Conservation (phyloP, 2,329 filamentous ascomycete genomes). For the Colletotrichum plurivorum region DNA sequence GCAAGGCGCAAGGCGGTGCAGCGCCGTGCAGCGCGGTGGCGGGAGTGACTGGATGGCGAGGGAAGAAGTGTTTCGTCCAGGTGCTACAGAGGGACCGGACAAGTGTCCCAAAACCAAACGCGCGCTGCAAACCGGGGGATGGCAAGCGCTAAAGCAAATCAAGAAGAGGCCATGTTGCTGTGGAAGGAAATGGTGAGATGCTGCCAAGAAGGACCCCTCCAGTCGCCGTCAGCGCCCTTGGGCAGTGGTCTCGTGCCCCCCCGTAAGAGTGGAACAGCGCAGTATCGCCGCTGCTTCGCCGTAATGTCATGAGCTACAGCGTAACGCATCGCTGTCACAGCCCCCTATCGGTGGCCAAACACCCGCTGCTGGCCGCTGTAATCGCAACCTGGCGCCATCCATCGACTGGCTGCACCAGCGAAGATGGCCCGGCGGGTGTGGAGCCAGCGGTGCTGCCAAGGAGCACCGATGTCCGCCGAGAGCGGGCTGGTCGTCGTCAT, state of each 20-base stretch:
- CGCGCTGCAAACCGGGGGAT: conserved; percentile 2
- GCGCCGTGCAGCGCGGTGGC: no score
- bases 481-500: conserved; percentile 39
- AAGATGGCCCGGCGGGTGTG: conserved; percentile 23
- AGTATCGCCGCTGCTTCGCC: conserved; percentile 9
- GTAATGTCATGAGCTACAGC: background rate
- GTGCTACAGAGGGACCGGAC: conserved; percentile 1
- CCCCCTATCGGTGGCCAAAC: conserved; percentile 23
- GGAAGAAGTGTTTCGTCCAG: background rate
- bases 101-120: background rate
- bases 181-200: conserved; percentile 10
- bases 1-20: no score
- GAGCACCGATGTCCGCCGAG: conserved; percentile 36
- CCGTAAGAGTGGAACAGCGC: conserved; percentile 19
- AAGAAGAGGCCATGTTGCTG: background rate
- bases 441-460: conserved; percentile 40
- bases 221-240: conserved; percentile 19
- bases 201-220: conserved; percentile 14
- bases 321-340: conserved; percentile 33
- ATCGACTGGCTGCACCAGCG: background rate
- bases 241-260: conserved; percentile 25
- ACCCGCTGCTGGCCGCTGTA: background rate
- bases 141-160: conserved; percentile 14
- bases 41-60: no score
- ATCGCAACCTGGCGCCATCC: background rate